A percentile compares a stretch with the other conserved stretches of the same genome.
phyloP scores from a whole-genome alignment of 495 filamentous ascomycete species.

The Pyronema omphalodes region DNA sequence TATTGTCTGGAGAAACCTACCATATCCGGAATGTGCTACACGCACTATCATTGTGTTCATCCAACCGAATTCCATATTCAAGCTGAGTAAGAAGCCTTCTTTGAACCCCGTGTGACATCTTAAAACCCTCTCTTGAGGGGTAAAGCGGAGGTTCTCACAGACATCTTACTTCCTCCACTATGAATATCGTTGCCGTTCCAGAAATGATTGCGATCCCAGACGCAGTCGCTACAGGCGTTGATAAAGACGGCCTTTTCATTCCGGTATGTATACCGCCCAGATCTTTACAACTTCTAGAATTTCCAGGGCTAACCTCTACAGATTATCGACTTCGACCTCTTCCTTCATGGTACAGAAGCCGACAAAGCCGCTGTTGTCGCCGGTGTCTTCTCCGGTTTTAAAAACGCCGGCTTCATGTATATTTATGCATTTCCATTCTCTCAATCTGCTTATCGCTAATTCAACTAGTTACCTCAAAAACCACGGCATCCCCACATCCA shows the following conservation, averaged over 20 bases:
- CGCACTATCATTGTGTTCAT: too few relatives aligned
- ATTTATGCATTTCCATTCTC: background rate
- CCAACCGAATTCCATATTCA: too few relatives aligned
- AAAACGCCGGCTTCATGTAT: constrained; percentile 61
- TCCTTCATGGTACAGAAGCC: constrained; percentile 43
- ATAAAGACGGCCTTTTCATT: constrained; percentile 48
- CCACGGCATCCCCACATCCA: constrained; percentile 45
- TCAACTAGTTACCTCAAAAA: constrained; percentile 51
- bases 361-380: constrained; percentile 48
- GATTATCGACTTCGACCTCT: constrained; percentile 73
- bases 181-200: too few relatives aligned
- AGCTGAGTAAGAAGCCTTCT: too few relatives aligned
- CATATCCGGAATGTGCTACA: too few relatives aligned
- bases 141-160: too few relatives aligned
- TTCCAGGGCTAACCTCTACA: constrained; percentile 23
- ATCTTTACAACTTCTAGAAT: background rate
- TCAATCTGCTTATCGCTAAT: background rate
- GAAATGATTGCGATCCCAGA: background rate
- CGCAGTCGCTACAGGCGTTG: constrained; percentile 35
- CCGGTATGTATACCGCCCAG: constrained; percentile 33
- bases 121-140: too few relatives aligned
- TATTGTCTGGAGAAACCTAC: too few relatives aligned
- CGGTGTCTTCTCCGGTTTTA: constrained; percentile 61
- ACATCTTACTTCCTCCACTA: too few relatives aligned
- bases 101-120: too few relatives aligned